phyloP scores from a whole-genome alignment of 2,329 filamentous ascomycete species.

The Macroventuria anomochaeta region DNA sequence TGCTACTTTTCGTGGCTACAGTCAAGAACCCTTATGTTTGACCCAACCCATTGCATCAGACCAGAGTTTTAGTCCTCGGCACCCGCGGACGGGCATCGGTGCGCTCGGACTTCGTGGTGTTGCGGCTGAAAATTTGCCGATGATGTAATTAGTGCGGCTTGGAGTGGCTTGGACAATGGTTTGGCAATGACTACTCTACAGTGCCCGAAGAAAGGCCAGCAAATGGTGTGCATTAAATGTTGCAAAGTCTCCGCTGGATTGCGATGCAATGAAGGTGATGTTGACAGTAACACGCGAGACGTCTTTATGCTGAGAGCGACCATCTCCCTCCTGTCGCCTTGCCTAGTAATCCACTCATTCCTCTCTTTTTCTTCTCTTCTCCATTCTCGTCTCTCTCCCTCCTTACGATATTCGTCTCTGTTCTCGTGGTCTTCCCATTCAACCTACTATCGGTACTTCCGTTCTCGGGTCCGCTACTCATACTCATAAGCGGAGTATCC shows the following conservation, averaged over 20 bases:
- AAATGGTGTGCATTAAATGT: no score
- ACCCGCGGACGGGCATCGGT: not conserved
- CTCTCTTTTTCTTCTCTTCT: constrained; percentile 14
- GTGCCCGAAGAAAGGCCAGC: no score
- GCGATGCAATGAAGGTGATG: no score
- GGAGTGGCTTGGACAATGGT: not conserved
- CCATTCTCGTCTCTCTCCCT: constrained; percentile 8
- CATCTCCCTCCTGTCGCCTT: constrained; percentile 21
- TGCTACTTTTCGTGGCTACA: not conserved
- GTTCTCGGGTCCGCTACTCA: constrained; percentile 7
- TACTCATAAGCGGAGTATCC: constrained; percentile 18
- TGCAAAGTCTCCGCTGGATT: no score
- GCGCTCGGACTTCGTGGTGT: not conserved
- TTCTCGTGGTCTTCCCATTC: constrained; percentile 8
- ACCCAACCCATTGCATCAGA: not conserved
- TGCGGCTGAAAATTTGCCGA: not conserved
- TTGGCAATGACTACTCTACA: no score
- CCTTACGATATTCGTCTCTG: not conserved
- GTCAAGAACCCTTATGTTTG: not conserved
- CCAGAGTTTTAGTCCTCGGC: not conserved
- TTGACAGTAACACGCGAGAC: no score
- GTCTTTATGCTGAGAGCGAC: not conserved
- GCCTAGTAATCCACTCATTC: constrained; percentile 16
- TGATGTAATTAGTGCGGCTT: constrained; percentile 8
- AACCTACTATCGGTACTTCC: not conserved